phyloP scores from a whole-genome alignment of 208 protist species.

The Wallacemonas sp. region DNA sequence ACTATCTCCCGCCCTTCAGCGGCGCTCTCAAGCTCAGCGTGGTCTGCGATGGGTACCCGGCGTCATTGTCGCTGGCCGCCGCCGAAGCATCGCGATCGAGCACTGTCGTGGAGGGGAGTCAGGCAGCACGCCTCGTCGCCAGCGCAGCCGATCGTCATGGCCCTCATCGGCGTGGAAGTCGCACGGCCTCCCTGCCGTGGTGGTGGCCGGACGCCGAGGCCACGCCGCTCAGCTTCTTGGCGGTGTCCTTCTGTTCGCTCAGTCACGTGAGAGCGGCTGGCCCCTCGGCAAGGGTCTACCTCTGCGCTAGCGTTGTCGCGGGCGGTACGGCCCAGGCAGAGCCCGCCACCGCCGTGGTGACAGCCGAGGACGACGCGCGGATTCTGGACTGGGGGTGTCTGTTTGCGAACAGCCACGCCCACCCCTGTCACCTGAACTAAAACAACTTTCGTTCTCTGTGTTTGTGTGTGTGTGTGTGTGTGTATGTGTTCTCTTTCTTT shows the following conservation, averaged over 20 bases:
- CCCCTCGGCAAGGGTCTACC: neutral
- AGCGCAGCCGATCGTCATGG: no score
- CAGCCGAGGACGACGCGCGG: neutral
- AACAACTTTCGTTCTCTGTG: no score
- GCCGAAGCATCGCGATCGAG: no score
- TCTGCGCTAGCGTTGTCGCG: neutral
- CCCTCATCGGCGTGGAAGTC: no score
- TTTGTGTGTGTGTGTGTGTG: neutral
- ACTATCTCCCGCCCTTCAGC: neutral
- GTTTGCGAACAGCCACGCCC: no score
- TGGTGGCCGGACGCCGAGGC: no score
- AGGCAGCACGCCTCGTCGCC: no score
- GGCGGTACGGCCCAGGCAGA: neutral
- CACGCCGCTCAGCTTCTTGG: neutral
- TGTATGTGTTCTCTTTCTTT: no score
- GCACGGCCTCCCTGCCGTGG: no score
- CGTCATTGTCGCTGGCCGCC: no score
- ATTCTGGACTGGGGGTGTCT: constrained; percentile 8
- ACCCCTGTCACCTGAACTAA: no score
- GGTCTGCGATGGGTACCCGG: neutral
- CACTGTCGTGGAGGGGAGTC: no score
- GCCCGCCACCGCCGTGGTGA: neutral
- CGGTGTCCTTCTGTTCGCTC: neutral
- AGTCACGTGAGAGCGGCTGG: neutral
- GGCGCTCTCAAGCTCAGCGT: neutral